A percentile compares a stretch with the other conserved stretches of the same genome.
Conservation (phyloP, 1,284 basidiomycete genomes). For the Ceratobasidium papillatum region DNA sequence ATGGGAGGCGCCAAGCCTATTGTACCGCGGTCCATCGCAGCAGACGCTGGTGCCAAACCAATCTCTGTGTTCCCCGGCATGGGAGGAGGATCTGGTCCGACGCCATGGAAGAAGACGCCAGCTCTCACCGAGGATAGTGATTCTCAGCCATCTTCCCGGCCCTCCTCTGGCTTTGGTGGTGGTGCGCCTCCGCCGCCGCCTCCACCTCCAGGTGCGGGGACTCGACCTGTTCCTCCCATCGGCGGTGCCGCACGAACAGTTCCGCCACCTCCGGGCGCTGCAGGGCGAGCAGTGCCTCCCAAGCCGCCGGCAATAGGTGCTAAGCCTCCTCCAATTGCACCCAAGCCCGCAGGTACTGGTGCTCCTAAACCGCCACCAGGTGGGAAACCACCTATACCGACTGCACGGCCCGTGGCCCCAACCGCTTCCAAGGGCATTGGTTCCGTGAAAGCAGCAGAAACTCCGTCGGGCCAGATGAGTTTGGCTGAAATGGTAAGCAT, state of each 20-base stretch:
- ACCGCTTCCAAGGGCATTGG: slow-evolving; percentile 44
- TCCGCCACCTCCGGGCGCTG: slow-evolving; percentile 58
- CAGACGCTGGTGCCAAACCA: slow-evolving; percentile 70
- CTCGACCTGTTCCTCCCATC: slow-evolving; percentile 42
- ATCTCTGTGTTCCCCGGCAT: slow-evolving; percentile 78
- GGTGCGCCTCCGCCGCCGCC: slow-evolving; percentile 53
- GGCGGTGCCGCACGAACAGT: slow-evolving; percentile 50
- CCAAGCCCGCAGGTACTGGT: slow-evolving; percentile 46
- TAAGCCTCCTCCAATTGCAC: slow-evolving; percentile 59
- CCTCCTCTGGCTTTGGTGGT: slow-evolving; percentile 45
- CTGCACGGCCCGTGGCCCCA: slow-evolving; percentile 44
- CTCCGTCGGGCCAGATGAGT: slow-evolving; percentile 74
- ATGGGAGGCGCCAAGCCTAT: slow-evolving; percentile 38
- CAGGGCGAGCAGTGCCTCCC: slow-evolving; percentile 59
- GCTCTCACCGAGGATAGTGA: slow-evolving; percentile 55
- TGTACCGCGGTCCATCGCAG: slow-evolving; percentile 54
- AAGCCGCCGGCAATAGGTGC: slow-evolving; percentile 53
- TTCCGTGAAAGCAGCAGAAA: slow-evolving; percentile 53
- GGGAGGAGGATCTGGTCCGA: slow-evolving; percentile 61
- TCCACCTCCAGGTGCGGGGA: slow-evolving; percentile 56
- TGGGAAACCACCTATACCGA: slow-evolving; percentile 28
- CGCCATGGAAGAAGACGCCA: slow-evolving; percentile 75
- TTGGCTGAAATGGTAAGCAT: slow-evolving; percentile 77
- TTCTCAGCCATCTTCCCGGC: slow-evolving; percentile 60
- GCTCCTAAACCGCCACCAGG: slow-evolving; percentile 43